A percentile compares a stretch with the other conserved stretches of the same genome.
Evolutionary conservation across 225 moss, liverwort and hornwort genomes (phyloP).

Genomic region (Thuidium tamariscinum): DNA sequence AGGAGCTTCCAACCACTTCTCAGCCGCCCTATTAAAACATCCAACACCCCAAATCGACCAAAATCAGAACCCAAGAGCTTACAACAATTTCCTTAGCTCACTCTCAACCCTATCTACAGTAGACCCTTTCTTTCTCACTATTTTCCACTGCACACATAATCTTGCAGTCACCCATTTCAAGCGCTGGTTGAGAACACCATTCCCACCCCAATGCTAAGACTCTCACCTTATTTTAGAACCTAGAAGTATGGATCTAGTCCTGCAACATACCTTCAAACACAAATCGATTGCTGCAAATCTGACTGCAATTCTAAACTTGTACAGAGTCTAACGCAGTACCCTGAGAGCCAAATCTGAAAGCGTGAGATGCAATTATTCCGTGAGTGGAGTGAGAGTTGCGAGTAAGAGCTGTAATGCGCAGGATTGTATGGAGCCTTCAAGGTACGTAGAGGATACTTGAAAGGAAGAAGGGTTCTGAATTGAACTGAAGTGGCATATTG

Average conservation of each 20-base stretch:
- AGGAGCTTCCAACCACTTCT: not conserved
- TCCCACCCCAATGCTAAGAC: not conserved
- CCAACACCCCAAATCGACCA: not conserved
- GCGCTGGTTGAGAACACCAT: not conserved
- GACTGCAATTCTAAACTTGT: not conserved
- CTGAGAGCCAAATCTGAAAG: not conserved
- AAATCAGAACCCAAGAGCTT: not conserved
- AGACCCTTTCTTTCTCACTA: not conserved
- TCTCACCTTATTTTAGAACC: not conserved
- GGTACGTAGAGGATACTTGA: not conserved
- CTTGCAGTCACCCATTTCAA: too few relatives aligned
- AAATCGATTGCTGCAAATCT: not conserved
- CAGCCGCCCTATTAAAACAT: not conserved
- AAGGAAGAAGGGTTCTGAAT: not conserved
- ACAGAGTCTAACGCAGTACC: not conserved
- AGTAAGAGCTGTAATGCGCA: not conserved
- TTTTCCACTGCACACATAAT: not conserved
- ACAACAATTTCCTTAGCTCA: not conserved
- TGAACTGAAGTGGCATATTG: not conserved
- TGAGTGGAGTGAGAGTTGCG: not conserved
- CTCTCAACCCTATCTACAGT: not conserved
- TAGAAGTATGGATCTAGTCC: not conserved
- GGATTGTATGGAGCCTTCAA: not conserved
- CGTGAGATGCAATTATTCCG: not conserved
- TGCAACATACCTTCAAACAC: not conserved